Evolutionary conservation across 345 rosid genomes (phyloP).

Genomic region (Murraya koenigii): DNA sequence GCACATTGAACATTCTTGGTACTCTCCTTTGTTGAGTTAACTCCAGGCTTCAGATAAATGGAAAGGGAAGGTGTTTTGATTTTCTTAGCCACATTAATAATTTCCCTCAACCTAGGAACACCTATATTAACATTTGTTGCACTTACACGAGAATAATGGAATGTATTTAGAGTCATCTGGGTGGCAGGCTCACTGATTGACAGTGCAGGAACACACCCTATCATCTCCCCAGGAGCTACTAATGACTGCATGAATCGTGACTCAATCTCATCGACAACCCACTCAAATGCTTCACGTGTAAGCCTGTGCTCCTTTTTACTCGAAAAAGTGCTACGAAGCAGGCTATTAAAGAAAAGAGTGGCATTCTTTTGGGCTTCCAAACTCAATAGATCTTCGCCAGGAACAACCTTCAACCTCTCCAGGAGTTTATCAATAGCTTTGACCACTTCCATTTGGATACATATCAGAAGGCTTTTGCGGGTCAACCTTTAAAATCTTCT

Average conservation of each 20-base stretch:
- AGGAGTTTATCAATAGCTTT: slow-evolving; percentile 94
- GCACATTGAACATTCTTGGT: slow-evolving; percentile 98
- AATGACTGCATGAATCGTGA: slow-evolving; percentile 84
- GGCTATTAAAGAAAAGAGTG: slow-evolving; percentile 82
- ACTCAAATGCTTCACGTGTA: slow-evolving; percentile 91
- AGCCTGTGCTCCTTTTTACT: slow-evolving; percentile 97
- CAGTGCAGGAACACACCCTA: slow-evolving; percentile 98
- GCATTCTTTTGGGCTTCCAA: slow-evolving; percentile 99
- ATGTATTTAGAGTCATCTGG: slow-evolving; percentile 97
- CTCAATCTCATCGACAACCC: slow-evolving; percentile 97
- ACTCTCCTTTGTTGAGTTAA: slow-evolving; percentile 74
- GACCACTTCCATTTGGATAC: slow-evolving; percentile 94
- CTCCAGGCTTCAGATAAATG: slow-evolving; percentile 70
- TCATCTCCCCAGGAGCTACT: slow-evolving; percentile 98
- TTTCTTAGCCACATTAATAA: slow-evolving; percentile 91
- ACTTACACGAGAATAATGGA: slow-evolving; percentile 99
- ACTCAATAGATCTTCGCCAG: slow-evolving; percentile 84
- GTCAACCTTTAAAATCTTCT: slow-evolving; percentile 91
- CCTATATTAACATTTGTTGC: slow-evolving; percentile 98
- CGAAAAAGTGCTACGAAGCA: slow-evolving; percentile 95
- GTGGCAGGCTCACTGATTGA: slow-evolving; percentile 99
- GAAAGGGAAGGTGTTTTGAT: slow-evolving; percentile 95
- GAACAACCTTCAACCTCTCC: slow-evolving; percentile 93
- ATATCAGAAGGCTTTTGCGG: slow-evolving; percentile 70
- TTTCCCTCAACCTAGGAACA: slow-evolving; percentile 93